Conservation (phyloP, 495 filamentous ascomycete species). For the Evernia prunastri region DNA sequence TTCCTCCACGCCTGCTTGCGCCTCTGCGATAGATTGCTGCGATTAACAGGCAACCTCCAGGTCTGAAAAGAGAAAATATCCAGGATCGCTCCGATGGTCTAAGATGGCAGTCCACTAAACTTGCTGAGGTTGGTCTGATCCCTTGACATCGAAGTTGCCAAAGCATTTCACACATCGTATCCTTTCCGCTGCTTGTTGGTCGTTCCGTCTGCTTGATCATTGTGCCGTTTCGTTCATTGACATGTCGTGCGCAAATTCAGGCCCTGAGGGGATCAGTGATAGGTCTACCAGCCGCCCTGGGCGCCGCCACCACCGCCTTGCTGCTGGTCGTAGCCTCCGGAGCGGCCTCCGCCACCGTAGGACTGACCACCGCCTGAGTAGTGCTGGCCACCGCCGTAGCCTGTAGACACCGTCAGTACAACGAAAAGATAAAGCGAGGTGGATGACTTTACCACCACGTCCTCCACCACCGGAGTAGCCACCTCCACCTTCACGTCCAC, state of each 20-base stretch:
- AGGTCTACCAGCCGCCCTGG: constrained; percentile 22
- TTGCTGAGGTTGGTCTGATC: constrained; percentile 9
- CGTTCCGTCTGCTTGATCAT: constrained; percentile 20
- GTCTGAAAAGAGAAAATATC: constrained; percentile 23
- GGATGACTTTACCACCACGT: constrained; percentile 32
- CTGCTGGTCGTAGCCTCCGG: constrained; percentile 22
- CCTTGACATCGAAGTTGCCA: constrained; percentile 16
- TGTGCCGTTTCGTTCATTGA: constrained; percentile 21
- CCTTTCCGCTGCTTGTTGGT: constrained; percentile 20
- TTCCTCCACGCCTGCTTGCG: constrained; percentile 23
- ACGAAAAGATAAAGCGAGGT: not conserved
- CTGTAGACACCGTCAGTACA: constrained; percentile 15
- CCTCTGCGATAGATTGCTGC: constrained; percentile 25
- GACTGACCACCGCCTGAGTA: constrained; percentile 26
- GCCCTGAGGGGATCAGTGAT: constrained; percentile 15
- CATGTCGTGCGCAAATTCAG: constrained; percentile 20
- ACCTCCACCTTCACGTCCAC: constrained; percentile 26
- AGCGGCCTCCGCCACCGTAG: constrained; percentile 24
- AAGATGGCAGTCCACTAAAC: constrained; percentile 10
- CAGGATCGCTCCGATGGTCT: constrained; percentile 18
- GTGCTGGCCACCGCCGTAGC: constrained; percentile 26
- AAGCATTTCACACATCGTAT: constrained; percentile 21
- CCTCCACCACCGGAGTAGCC: constrained; percentile 25
- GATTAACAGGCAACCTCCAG: constrained; percentile 24
- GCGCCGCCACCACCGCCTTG: constrained; percentile 24